Base-by-base conservation (phyloP, 768 basidiomycete species). In the Mycena haematopus region DNA sequence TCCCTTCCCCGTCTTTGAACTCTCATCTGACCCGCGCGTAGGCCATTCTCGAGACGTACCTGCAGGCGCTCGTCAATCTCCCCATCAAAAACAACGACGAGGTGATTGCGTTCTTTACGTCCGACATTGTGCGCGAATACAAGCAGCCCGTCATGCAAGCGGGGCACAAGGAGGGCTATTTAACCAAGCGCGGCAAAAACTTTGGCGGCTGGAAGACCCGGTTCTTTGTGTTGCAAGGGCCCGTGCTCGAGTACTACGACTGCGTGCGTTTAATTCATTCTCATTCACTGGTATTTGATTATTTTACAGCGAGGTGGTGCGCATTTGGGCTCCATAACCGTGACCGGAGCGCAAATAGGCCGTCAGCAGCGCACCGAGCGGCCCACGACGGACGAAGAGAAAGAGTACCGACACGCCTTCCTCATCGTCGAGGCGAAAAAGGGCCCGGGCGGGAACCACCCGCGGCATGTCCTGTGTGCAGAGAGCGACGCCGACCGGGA, bases 131-230 rank as follows among this genome's bases (percentile, higher is more conserved):
- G 36, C 87, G 87, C 35, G 88, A 89, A 65, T 79, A 88, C 47
- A 86, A 85, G 73, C 86, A 88, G 64, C 90, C 92, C 2, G 91
- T 91, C 21, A 85, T 86, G 79, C 90, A 91, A 71, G 82, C 82
- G 2, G 92, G 92, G 27, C 88, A 95, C 78, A 97, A 96, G 76
- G 93, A 96, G 75, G 96, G 96, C 17, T 96, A 96, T 73, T 79
- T 97, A 36, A 98, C 96, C 21, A 98, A 98, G 78, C 84, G 95
- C 60, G 96, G 96, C 22, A 95, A 98, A 80, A 97, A 94, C 71
- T 98, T 99, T 76, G 97, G 97, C 47, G 95, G 96, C 2, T 96
- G 94, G 96, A 96, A 96, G 73, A 94, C 94, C 25, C 84, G 97
- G 45, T 99, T 89, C 76, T 99, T 99, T 70, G 94, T 98, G 9